Base-by-base conservation (phyloP, 2,329 filamentous ascomycete genomes). In the Zymoseptoria pseudotritici region DNA sequence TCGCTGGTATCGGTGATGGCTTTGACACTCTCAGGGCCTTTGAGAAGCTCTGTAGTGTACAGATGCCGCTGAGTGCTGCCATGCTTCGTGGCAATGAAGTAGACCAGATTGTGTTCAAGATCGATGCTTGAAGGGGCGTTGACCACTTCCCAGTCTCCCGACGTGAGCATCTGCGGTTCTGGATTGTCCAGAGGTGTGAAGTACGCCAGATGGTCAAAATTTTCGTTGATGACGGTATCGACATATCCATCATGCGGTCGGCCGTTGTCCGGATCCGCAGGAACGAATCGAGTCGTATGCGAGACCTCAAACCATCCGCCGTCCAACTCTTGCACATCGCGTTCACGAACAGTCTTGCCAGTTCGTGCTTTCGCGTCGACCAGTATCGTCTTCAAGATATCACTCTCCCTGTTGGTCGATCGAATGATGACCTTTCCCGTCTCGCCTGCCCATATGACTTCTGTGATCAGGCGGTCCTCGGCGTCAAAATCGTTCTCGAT, bases 261-360 rank as follows among this genome's bases (percentile, higher is more conserved):
- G 13, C 89, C 90, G 63, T 89, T 90, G 10, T 77, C 74, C 21
- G 88, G 83, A 72, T 97, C 90, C 3, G 91, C 89, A 1, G 94
- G 94, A 59, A 99, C 87, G 71, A 88, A 97, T 13, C 80, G 86
- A 3, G 92, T 96, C 50, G 87, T 84, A 68, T 96, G 88, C 0
- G 91, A 90, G 50, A 96, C 90, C 76, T 99, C 94, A 68, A 97
- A 93, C 94, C 94, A 99, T 36, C 94, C 95, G 21, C 92, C 92
- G 72, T 99, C 94, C n/a, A 97, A 80, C 59, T 87, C 82, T 65
- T 86, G 84, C 54, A 97, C 85, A 73, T 99, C 86, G 54, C 90
- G 83, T 20, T 86, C 88, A 64, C 93, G 83, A 54, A 97, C 86
- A 0, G 89, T 87, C 73, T 88, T 89, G 29, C 90, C 92, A 20